Conservation (phyloP, 2,329 filamentous ascomycete genomes). For the Laburnicola sp. region DNA sequence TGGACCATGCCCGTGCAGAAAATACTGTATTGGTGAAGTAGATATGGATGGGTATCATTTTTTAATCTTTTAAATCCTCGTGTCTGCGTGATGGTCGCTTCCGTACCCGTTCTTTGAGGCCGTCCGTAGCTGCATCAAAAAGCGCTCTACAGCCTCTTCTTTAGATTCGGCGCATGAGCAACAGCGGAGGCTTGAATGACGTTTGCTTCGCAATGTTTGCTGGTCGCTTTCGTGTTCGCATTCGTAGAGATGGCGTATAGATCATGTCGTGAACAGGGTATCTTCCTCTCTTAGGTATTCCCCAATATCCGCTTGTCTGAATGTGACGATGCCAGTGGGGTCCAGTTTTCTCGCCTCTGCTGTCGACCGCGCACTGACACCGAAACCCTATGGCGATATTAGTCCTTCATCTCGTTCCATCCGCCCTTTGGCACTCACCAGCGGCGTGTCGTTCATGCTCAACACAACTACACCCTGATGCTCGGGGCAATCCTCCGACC, state of each 20-base stretch:
- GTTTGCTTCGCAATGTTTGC: background rate
- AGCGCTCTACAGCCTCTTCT: no score
- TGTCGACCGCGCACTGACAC: slow-evolving; percentile 84
- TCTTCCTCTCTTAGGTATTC: slow-evolving; percentile 89
- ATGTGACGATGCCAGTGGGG: slow-evolving; percentile 85
- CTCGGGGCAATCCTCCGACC: slow-evolving; percentile 89
- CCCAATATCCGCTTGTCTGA: slow-evolving; percentile 90
- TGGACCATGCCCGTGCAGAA: no score
- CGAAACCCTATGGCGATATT: slow-evolving; percentile 70
- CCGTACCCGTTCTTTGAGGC: no score
- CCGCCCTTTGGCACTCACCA: slow-evolving; percentile 49
- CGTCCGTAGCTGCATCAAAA: no score
- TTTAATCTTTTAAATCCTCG: no score
- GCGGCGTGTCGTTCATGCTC: slow-evolving; percentile 86
- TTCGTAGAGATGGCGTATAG: background rate
- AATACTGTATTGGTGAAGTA: no score
- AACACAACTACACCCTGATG: slow-evolving; percentile 90
- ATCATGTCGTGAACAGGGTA: slow-evolving; percentile 61
- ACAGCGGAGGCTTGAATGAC: no score
- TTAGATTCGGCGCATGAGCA: no score
- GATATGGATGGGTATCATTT: no score
- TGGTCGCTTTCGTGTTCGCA: background rate
- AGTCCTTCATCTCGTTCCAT: background rate
- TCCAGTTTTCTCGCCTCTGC: slow-evolving; percentile 82
- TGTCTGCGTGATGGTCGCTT: no score